Evolutionary conservation across 116 monocot genomes (phyloP).

Genomic region (Trichopus zeylanicus): DNA sequence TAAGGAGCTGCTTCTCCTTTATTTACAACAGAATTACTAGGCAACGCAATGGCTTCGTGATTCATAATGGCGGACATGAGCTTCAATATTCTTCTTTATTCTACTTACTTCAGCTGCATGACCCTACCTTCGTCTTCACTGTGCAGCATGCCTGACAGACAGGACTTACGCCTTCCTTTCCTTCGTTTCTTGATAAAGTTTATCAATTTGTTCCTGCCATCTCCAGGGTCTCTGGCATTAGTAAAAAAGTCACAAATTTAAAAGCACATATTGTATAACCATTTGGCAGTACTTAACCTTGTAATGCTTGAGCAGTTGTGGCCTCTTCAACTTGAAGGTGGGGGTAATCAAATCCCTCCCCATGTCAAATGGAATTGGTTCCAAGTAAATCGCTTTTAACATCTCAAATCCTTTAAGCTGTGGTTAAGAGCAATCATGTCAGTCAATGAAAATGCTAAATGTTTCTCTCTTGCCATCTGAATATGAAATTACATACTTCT

Average conservation of each 20-base stretch:
- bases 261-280: background rate
- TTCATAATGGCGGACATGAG: too few species aligned
- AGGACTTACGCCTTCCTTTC: slow-evolving; percentile 18
- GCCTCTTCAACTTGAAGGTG: slow-evolving; percentile 90
- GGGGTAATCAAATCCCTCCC: slow-evolving; percentile 85
- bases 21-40: too few species aligned
- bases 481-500: slow-evolving; percentile 25
- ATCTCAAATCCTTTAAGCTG: slow-evolving; percentile 90
- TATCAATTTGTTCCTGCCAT: slow-evolving; percentile 56
- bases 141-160: too few species aligned
- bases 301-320: slow-evolving; percentile 72
- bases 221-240: background rate
- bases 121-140: too few species aligned
- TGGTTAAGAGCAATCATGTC: background rate
- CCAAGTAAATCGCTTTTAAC: slow-evolving; percentile 74
- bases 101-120: too few species aligned
- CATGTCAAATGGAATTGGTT: slow-evolving; percentile 70
- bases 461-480: background rate
- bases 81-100: too few species aligned
- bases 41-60: too few species aligned
- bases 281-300: slow-evolving; percentile 31
- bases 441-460: background rate
- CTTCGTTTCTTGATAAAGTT: slow-evolving; percentile 64
- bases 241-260: background rate
- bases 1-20: too few species aligned